Evolutionary conservation across 1,139 yeast genomes (phyloP).

Genomic region (Ogataea hybrid): DNA sequence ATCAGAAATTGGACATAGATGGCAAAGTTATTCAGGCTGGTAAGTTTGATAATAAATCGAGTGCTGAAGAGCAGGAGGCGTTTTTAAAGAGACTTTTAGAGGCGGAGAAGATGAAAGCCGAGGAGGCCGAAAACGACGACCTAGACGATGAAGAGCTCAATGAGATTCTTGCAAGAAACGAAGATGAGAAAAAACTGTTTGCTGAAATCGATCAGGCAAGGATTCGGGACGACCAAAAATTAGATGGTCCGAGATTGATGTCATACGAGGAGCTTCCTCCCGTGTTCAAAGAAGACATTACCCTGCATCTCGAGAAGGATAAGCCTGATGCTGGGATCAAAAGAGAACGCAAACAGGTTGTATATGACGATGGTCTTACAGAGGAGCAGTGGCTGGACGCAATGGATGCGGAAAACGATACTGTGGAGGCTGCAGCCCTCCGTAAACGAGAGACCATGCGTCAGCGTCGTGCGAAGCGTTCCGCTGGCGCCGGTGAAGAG

Average conservation of each 20-base stretch:
- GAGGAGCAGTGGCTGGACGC: constrained; percentile 82
- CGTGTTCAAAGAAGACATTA: constrained; percentile 65
- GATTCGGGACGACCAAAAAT: constrained; percentile 36
- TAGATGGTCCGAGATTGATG: constrained; percentile 47
- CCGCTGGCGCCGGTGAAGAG: constrained; percentile 12
- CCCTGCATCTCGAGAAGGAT: constrained; percentile 49
- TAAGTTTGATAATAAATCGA: constrained; percentile 78
- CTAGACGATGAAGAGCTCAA: constrained; percentile 72
- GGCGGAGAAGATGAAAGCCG: constrained; percentile 63
- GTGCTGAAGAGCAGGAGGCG: constrained; percentile 82
- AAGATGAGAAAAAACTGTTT: constrained; percentile 53
- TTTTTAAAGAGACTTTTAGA: constrained; percentile 66
- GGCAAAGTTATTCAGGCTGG: constrained; percentile 91
- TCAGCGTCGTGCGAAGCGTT: constrained; percentile 20
- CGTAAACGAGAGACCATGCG: constrained; percentile 29
- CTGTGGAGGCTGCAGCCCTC: constrained; percentile 34
- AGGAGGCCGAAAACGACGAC: constrained; percentile 50
- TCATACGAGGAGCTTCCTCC: constrained; percentile 65
- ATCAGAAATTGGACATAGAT: constrained; percentile 78
- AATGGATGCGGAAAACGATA: constrained; percentile 61
- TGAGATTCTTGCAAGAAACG: constrained; percentile 68
- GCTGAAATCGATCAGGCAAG: constrained; percentile 58
- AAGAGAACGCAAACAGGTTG: constrained; percentile 60
- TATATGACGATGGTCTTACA: constrained; percentile 66
- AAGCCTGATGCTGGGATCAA: constrained; percentile 50